Evolutionary conservation across 805 yeast genomes (phyloP).

Genomic region (Pichia sporocuriosa): DNA sequence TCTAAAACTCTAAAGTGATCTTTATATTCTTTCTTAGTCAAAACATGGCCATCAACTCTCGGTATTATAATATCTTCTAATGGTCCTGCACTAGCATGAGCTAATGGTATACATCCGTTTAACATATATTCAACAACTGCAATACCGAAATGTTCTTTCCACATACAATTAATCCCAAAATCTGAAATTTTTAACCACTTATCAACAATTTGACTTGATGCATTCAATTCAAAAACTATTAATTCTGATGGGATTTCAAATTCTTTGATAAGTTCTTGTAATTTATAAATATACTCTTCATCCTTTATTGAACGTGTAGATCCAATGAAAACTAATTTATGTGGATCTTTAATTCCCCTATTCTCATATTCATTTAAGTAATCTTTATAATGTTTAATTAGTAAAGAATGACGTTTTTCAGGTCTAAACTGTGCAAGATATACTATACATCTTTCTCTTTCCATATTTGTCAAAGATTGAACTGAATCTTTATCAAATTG

Average conservation of each 20-base stretch:
- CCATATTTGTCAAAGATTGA: conserved; percentile 12
- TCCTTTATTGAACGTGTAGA: conserved; percentile 72
- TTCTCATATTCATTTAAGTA: conserved; percentile 33
- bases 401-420: conserved; percentile 80
- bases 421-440: conserved; percentile 92
- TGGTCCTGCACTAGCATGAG: conserved; percentile 96
- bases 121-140: conserved; percentile 91
- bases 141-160: conserved; percentile 99
- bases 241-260: conserved; percentile 34
- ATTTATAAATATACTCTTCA: conserved; percentile 44
- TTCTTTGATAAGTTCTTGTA: conserved; percentile 40
- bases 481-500: conserved; percentile 33
- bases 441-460: conserved; percentile 38
- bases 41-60: conserved; percentile 17
- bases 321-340: conserved; percentile 67
- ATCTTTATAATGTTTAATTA: conserved; percentile 55
- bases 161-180: conserved; percentile 91
- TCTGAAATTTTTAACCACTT: conserved; percentile 47
- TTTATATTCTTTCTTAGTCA: conserved; percentile 12
- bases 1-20: background rate
- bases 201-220: conserved; percentile 59
- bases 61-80: conserved; percentile 73
- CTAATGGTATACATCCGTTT: conserved; percentile 80
- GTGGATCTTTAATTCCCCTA: conserved; percentile 31
- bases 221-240: conserved; percentile 47